Conservation (phyloP, 768 basidiomycete genomes). For the Exidia glandulosa region DNA sequence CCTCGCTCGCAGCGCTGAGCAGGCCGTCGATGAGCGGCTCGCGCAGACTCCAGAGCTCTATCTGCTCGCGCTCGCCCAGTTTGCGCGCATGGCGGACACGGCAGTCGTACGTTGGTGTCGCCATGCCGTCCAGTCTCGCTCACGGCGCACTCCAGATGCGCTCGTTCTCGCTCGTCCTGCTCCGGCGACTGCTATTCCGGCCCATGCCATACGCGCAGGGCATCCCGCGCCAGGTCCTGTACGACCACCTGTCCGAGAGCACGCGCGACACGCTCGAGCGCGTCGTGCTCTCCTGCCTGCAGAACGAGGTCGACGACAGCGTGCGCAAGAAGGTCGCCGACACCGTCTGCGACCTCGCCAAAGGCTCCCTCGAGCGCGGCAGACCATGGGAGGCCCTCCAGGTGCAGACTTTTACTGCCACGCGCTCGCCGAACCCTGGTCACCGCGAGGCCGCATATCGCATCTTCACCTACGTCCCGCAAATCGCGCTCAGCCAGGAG, state of each 20-base stretch:
- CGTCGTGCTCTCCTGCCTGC: constrained; percentile 57
- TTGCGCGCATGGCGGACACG: constrained; percentile 64
- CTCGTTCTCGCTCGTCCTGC: constrained; percentile 70
- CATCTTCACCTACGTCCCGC: constrained; percentile 37
- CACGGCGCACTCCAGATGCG: constrained; percentile 49
- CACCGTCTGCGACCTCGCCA: constrained; percentile 65
- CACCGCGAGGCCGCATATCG: constrained; percentile 53
- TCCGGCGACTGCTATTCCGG: constrained; percentile 69
- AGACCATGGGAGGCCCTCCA: constrained; percentile 77
- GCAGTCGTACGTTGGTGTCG: constrained; percentile 62
- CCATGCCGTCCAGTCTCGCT: neutral
- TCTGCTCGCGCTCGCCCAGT: constrained; percentile 67
- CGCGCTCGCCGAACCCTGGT: constrained; percentile 4
- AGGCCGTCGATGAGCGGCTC: constrained; percentile 70
- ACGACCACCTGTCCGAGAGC: constrained; percentile 62
- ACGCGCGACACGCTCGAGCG: constrained; percentile 60
- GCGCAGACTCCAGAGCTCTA: constrained; percentile 71
- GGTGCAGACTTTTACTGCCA: constrained; percentile 44
- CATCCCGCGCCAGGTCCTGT: constrained; percentile 45
- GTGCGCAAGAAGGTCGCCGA: constrained; percentile 66
- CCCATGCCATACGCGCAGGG: constrained; percentile 27
- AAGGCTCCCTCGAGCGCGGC: constrained; percentile 62
- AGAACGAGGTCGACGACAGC: constrained; percentile 43
- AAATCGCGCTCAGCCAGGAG: constrained; percentile 67
- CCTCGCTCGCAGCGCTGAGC: constrained; percentile 52